phyloP scores from a whole-genome alignment of 768 basidiomycete genomes.

The Nidularia sp. region DNA sequence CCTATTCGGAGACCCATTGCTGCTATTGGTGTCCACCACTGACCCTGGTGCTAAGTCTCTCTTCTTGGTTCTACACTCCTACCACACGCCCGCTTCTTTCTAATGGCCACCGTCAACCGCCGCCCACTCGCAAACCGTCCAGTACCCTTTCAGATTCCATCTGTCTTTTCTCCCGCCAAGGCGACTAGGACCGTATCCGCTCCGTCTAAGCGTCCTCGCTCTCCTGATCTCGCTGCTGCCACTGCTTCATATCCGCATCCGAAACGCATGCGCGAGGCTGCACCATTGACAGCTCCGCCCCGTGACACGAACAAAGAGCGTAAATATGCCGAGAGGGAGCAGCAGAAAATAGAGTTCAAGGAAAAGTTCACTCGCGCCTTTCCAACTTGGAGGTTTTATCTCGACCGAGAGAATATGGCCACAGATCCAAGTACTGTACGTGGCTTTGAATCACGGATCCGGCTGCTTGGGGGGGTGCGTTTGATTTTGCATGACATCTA shows the following conservation, averaged over 20 bases:
- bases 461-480: slow-evolving; percentile 76
- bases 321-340: slow-evolving; percentile 46
- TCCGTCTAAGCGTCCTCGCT: slow-evolving; percentile 40
- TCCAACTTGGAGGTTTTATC: slow-evolving; percentile 80
- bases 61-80: too few relatives aligned
- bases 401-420: slow-evolving; percentile 61
- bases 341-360: slow-evolving; percentile 67
- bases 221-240: slow-evolving; percentile 42
- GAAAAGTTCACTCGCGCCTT: slow-evolving; percentile 84
- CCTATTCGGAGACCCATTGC: too few relatives aligned
- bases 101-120: slow-evolving; percentile 46
- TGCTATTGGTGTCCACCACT: too few relatives aligned
- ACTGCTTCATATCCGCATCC: slow-evolving; percentile 8
- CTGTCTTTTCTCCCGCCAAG: slow-evolving; percentile 26
- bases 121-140: slow-evolving; percentile 43
- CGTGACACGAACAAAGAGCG: slow-evolving; percentile 42
- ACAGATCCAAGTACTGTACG: slow-evolving; percentile 28
- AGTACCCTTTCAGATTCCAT: slow-evolving; percentile 11
- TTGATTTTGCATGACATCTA: neutral
- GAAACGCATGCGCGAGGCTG: slow-evolving; percentile 42
- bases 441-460: slow-evolving; percentile 50
- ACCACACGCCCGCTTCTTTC: neutral
- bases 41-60: too few relatives aligned
- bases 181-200: slow-evolving; percentile 23
- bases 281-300: slow-evolving; percentile 9